A percentile compares a stretch with the other conserved stretches of the same genome.
phyloP scores from a whole-genome alignment of 805 yeast species.

The Scheffersomyces lignosus region DNA sequence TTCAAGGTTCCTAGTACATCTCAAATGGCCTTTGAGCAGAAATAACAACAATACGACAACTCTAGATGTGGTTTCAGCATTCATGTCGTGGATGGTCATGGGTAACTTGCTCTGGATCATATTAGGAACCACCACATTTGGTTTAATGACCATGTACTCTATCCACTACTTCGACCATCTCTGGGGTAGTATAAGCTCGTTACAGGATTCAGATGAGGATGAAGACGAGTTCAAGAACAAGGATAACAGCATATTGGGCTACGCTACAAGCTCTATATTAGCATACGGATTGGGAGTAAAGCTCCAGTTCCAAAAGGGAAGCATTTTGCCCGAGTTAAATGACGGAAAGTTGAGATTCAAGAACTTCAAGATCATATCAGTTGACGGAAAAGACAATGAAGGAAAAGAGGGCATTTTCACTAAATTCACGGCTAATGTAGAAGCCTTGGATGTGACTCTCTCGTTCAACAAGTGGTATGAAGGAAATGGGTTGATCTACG shows the following conservation, averaged over 20 bases:
- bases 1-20: conserved; percentile 34
- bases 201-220: conserved; percentile 23
- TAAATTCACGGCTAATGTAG: conserved; percentile 36
- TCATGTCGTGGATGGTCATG: conserved; percentile 57
- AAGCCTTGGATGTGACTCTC: conserved; percentile 44
- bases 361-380: conserved; percentile 27
- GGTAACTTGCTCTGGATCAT: conserved; percentile 56
- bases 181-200: conserved; percentile 18
- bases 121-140: conserved; percentile 59
- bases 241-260: conserved; percentile 32
- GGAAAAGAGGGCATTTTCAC: conserved; percentile 1
- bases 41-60: conserved; percentile 49
- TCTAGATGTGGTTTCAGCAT: conserved; percentile 51
- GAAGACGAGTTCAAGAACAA: conserved; percentile 3
- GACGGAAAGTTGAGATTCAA: conserved; percentile 52
- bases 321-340: conserved; percentile 42
- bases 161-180: conserved; percentile 36
- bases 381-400: conserved; percentile 7
- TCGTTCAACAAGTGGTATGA: conserved; percentile 57
- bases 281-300: conserved; percentile 40
- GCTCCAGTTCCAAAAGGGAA: conserved; percentile 38
- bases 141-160: conserved; percentile 46
- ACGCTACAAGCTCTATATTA: conserved; percentile 34
- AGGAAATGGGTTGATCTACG: conserved; percentile 52
- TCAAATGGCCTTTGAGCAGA: conserved; percentile 50